Conservation (phyloP, 2,329 filamentous ascomycete species). For the Westerdykella aurantiaca region DNA sequence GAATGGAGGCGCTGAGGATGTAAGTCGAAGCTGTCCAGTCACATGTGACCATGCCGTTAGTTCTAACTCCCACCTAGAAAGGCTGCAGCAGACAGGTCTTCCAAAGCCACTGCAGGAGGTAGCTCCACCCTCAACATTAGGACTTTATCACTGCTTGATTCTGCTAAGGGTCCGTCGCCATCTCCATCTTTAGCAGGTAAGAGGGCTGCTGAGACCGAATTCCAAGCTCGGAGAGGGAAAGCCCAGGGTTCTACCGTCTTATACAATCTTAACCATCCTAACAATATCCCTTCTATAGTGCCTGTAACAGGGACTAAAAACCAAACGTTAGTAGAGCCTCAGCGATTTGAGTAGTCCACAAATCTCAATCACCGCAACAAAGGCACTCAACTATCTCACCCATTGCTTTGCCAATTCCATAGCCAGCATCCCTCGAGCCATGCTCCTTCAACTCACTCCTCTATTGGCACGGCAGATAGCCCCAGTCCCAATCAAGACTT, state of each 20-base stretch:
- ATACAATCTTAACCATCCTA: slow-evolving; percentile 21
- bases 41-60: slow-evolving; percentile 1
- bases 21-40: slow-evolving; percentile 13
- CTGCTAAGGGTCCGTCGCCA: slow-evolving; percentile 11
- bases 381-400: neutral
- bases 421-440: neutral
- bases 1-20: slow-evolving; percentile 17
- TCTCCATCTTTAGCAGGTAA: slow-evolving; percentile 23
- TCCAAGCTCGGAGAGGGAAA: slow-evolving; percentile 21
- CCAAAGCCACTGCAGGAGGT: slow-evolving; percentile 22
- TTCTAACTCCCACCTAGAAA: slow-evolving; percentile 13
- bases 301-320: slow-evolving; percentile 11
- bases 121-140: slow-evolving; percentile 28
- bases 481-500: neutral
- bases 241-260: slow-evolving; percentile 15
- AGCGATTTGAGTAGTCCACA: slow-evolving; percentile 19
- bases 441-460: neutral
- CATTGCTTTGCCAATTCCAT: too few relatives aligned
- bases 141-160: slow-evolving; percentile 19
- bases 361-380: slow-evolving; percentile 17
- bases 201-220: slow-evolving; percentile 24
- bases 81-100: slow-evolving; percentile 14
- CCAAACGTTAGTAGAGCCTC: slow-evolving; percentile 13
- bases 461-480: neutral
- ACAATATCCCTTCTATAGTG: slow-evolving; percentile 15